phyloP scores from a whole-genome alignment of 1,284 basidiomycete species.

The Inonotus obliquus region DNA sequence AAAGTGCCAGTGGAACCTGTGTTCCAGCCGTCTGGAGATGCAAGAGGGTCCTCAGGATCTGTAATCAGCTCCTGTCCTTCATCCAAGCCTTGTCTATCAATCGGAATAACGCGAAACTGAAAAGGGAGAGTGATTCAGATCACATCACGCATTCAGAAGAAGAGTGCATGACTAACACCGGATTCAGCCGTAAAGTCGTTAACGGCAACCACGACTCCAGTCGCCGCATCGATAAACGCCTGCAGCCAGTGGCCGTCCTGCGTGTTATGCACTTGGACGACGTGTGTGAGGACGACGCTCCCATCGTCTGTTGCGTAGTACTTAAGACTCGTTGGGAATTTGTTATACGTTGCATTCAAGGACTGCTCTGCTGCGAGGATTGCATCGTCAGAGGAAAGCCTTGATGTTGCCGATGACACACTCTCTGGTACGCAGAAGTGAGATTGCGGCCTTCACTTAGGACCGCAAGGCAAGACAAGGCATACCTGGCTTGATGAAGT shows the following conservation, averaged over 20 bases:
- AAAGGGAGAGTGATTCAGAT: slow-evolving; percentile 3
- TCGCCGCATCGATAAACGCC: slow-evolving; percentile 57
- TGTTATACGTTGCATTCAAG: slow-evolving; percentile 39
- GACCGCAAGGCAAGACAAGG: background rate
- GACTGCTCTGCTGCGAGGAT: slow-evolving; percentile 36
- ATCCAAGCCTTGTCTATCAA: slow-evolving; percentile 33
- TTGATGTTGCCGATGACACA: slow-evolving; percentile 35
- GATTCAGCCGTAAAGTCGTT: slow-evolving; percentile 49
- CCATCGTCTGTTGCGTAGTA: slow-evolving; percentile 43
- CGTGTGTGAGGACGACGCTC: slow-evolving; percentile 47
- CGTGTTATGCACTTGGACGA: slow-evolving; percentile 39
- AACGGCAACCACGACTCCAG: slow-evolving; percentile 48
- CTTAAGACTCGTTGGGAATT: slow-evolving; percentile 40
- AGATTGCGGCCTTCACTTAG: background rate
- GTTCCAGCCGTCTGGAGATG: slow-evolving; percentile 49
- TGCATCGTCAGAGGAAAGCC: slow-evolving; percentile 33
- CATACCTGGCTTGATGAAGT: slow-evolving; percentile 44
- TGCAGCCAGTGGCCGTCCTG: slow-evolving; percentile 58
- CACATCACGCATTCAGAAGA: background rate
- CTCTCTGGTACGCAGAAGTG: slow-evolving; percentile 25
- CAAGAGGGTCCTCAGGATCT: slow-evolving; percentile 36
- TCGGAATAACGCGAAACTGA: slow-evolving; percentile 42
- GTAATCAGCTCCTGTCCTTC: slow-evolving; percentile 38
- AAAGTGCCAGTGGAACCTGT: slow-evolving; percentile 30
- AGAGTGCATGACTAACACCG: slow-evolving; percentile 32